phyloP scores from a whole-genome alignment of 1,284 basidiomycete species.

The Ustilago trichophora region DNA sequence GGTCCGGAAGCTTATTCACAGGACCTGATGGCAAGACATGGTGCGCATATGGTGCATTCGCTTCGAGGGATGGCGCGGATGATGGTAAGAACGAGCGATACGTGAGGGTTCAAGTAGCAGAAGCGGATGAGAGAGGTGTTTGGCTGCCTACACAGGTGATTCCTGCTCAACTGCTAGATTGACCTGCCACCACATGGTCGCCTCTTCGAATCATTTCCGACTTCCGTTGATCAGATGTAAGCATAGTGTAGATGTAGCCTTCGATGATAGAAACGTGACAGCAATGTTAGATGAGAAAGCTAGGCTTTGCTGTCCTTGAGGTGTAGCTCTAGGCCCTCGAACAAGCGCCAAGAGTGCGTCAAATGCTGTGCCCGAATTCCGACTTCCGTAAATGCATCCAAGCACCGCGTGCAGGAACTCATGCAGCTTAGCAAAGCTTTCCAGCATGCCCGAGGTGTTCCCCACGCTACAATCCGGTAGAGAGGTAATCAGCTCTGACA shows the following conservation, averaged over 20 bases:
- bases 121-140: constrained; percentile 29
- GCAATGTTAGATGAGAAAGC: no score
- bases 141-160: constrained; percentile 39
- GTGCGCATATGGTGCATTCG: constrained; percentile 40
- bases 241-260: no score
- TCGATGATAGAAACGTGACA: no score
- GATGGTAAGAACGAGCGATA: constrained; percentile 32
- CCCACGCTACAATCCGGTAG: no score
- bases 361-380: constrained; percentile 15
- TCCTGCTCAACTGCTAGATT: constrained; percentile 16
- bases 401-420: background rate
- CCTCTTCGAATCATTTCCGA: no score
- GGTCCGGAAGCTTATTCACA: constrained; percentile 24
- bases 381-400: background rate
- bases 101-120: constrained; percentile 34
- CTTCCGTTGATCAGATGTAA: no score
- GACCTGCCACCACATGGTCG: no score
- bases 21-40: constrained; percentile 26
- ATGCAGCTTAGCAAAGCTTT: constrained; percentile 32
- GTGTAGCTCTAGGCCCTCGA: no score
- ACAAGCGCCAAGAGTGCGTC: constrained; percentile 11
- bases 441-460: background rate
- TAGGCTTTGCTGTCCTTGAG: background rate
- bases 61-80: constrained; percentile 18
- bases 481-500: no score